Evolutionary conservation across 768 basidiomycete genomes (phyloP).

Genomic region (Heimioporus sp.): DNA sequence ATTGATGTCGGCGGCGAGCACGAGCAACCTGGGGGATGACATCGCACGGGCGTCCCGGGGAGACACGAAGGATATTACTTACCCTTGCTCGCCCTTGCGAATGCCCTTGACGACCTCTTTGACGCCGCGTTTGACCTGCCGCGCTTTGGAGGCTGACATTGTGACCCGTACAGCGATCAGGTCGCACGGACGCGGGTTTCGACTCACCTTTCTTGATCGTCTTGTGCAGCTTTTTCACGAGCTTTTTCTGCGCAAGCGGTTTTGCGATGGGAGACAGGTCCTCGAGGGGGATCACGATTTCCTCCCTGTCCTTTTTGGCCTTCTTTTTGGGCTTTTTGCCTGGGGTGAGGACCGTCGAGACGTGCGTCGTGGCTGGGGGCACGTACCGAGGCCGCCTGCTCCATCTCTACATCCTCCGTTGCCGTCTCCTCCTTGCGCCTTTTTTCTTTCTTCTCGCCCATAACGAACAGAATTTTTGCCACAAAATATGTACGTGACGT

Average conservation of each 20-base stretch:
- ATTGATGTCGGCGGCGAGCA: constrained; percentile 96
- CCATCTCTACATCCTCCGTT: constrained; percentile 50
- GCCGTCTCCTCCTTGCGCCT: constrained; percentile 49
- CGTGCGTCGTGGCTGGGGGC: constrained; percentile 26
- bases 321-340: constrained; percentile 53
- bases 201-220: constrained; percentile 83
- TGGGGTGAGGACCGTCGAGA: constrained; percentile 13
- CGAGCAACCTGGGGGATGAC: constrained; percentile 59
- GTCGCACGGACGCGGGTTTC: background rate
- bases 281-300: constrained; percentile 65
- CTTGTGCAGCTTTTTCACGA: constrained; percentile 92
- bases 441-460: constrained; percentile 76
- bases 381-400: constrained; percentile 35
- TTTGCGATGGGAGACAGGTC: constrained; percentile 93
- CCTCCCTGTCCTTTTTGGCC: constrained; percentile 57
- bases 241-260: constrained; percentile 91
- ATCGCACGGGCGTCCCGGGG: constrained; percentile 5
- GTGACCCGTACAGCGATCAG: background rate
- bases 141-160: constrained; percentile 85
- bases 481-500: constrained; percentile 24
- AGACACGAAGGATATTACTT: constrained; percentile 26
- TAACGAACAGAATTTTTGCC: constrained; percentile 18
- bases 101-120: constrained; percentile 99
- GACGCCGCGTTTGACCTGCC: constrained; percentile 96
- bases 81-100: constrained; percentile 97